Percentiles rank a stretch among this genome's conserved stretches.
Conservation (phyloP, 805 yeast species). For the Nakazawaea ernobii region DNA sequence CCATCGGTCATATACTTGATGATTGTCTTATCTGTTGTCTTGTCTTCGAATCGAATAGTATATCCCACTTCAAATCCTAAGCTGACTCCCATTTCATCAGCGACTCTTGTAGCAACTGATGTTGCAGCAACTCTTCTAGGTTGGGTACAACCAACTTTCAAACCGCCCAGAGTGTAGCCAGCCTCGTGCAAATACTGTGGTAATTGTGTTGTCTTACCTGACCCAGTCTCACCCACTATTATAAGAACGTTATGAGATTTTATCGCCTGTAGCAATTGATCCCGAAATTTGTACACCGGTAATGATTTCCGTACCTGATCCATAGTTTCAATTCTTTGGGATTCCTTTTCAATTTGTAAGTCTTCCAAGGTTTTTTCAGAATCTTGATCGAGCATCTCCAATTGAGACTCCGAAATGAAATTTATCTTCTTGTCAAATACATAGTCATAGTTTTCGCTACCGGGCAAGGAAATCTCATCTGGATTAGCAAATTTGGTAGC, state of each 20-base stretch:
- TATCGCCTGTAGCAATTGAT: slow-evolving; percentile 55
- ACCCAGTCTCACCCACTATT: slow-evolving; percentile 93
- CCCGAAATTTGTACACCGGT: slow-evolving; percentile 68
- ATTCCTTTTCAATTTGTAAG: slow-evolving; percentile 28
- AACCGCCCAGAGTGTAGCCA: slow-evolving; percentile 57
- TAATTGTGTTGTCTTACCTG: slow-evolving; percentile 91
- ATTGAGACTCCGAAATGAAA: slow-evolving; percentile 37
- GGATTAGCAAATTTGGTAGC: slow-evolving; percentile 20
- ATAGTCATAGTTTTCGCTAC: slow-evolving; percentile 54
- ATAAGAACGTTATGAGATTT: slow-evolving; percentile 65
- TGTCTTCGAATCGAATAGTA: slow-evolving; percentile 81
- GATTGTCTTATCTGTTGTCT: slow-evolving; percentile 54
- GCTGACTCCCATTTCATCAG: slow-evolving; percentile 77
- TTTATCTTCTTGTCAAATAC: slow-evolving; percentile 67
- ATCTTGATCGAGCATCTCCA: slow-evolving; percentile 19
- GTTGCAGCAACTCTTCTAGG: slow-evolving; percentile 96
- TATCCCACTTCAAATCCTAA: slow-evolving; percentile 91
- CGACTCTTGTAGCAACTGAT: slow-evolving; percentile 85
- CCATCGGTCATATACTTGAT: slow-evolving; percentile 96
- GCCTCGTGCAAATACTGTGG: slow-evolving; percentile 85
- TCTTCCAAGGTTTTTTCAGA: slow-evolving; percentile 28
- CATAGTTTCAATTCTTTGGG: slow-evolving; percentile 29
- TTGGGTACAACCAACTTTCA: slow-evolving; percentile 80
- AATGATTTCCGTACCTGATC: slow-evolving; percentile 55
- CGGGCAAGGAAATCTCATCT: slow-evolving; percentile 36